Evolutionary conservation across 495 filamentous ascomycete species (phyloP).

Genomic region (Annulohypoxylon nitens): DNA sequence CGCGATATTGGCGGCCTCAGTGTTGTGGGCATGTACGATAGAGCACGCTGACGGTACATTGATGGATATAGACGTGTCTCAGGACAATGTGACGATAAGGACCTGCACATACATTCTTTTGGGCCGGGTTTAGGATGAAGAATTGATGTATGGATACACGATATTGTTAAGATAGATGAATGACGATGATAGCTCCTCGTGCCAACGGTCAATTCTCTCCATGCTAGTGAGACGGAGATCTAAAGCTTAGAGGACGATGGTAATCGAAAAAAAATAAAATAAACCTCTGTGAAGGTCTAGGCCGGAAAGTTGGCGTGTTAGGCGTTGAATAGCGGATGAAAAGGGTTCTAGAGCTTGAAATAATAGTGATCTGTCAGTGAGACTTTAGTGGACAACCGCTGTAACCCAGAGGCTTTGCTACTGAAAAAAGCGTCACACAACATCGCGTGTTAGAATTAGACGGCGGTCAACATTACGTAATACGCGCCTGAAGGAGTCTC

Average conservation of each 20-base stretch:
- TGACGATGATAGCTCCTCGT: not conserved
- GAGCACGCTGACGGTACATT: constrained; percentile 17
- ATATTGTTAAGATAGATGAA: not conserved
- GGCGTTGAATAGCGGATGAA: too few species aligned
- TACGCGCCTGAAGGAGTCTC: not conserved
- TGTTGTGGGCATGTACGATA: constrained; percentile 31
- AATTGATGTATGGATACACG: constrained; percentile 7
- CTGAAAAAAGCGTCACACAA: too few species aligned
- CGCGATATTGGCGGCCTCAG: constrained; percentile 3
- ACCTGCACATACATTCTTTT: constrained; percentile 15
- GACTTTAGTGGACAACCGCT: too few species aligned
- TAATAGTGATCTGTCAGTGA: too few species aligned
- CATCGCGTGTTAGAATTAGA: too few species aligned
- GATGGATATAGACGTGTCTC: constrained; percentile 21
- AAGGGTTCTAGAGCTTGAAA: too few species aligned
- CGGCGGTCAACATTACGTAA: not conserved
- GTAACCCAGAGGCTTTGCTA: too few species aligned
- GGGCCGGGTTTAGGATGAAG: not conserved
- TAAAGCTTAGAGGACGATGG: not conserved
- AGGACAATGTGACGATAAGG: constrained; percentile 13
- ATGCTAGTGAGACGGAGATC: not conserved
- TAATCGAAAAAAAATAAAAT: not conserved
- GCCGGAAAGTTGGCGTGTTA: too few species aligned
- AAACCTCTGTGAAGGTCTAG: too few species aligned
- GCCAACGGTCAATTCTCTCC: not conserved